Conservation (phyloP, 129 eudicot species). For the Flaveria brownii region DNA sequence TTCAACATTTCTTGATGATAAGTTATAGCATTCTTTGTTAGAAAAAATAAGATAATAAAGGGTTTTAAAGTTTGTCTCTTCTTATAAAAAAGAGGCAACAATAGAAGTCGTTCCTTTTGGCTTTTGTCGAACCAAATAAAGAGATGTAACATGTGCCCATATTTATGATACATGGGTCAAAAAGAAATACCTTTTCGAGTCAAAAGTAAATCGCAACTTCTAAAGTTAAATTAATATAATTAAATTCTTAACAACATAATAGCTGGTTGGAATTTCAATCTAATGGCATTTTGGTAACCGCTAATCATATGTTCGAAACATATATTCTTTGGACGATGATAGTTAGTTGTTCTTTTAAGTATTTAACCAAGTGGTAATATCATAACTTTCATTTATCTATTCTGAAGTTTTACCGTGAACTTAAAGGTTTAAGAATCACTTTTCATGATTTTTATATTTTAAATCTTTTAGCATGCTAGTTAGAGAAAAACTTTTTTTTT, state of each 20-base stretch:
- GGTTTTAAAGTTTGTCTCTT: conserved; percentile 32
- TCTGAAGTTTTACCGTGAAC: too few relatives aligned
- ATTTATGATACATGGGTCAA: conserved; percentile 35
- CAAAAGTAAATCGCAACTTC: conserved; percentile 28
- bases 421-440: too few relatives aligned
- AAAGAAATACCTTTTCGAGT: conserved; percentile 33
- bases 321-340: neutral
- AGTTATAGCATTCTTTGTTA: conserved; percentile 21
- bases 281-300: neutral
- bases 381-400: too few relatives aligned
- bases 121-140: conserved; percentile 37
- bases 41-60: neutral
- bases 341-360: too few relatives aligned
- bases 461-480: too few relatives aligned
- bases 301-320: neutral
- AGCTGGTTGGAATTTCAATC: neutral
- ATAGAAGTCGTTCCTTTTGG: conserved; percentile 31
- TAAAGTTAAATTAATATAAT: neutral
- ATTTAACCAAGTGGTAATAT: too few relatives aligned
- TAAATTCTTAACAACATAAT: neutral
- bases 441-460: too few relatives aligned
- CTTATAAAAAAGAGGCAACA: conserved; percentile 30
- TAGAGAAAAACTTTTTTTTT: too few relatives aligned
- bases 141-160: conserved; percentile 25
- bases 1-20: neutral